A percentile compares a stretch with the other conserved stretches of the same genome.
phyloP scores from a whole-genome alignment of 192 early-diverging fungal species.

The Anaeromyces robustus region DNA sequence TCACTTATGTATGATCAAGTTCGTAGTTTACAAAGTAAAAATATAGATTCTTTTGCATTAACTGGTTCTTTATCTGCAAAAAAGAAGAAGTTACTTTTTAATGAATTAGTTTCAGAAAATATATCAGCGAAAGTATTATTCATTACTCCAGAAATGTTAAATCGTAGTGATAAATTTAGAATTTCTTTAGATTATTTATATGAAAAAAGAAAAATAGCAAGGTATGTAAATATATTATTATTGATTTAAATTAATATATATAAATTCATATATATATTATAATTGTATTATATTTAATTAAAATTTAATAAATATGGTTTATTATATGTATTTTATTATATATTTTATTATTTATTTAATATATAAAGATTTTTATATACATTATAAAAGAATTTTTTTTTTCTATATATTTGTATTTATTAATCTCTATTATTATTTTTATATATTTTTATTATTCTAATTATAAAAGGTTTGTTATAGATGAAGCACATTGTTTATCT shows the following conservation, averaged over 20 bases:
- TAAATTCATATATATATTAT: too few relatives aligned
- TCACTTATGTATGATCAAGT: slow-evolving; percentile 97
- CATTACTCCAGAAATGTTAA: slow-evolving; percentile 4
- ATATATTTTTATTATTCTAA: too few relatives aligned
- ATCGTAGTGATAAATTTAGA: neutral
- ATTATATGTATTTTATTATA: too few relatives aligned
- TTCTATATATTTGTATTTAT: too few relatives aligned
- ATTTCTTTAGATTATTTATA: slow-evolving; percentile 1
- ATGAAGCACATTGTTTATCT: slow-evolving; percentile 92
- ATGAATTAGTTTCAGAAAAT: neutral
- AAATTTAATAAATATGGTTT: too few relatives aligned
- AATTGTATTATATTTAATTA: too few relatives aligned
- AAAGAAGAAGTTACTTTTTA: neutral
- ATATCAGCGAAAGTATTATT: neutral
- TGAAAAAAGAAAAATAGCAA: neutral
- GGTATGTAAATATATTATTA: neutral
- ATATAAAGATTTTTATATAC: too few relatives aligned
- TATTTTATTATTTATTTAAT: too few relatives aligned
- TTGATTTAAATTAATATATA: too few relatives aligned
- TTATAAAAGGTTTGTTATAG: slow-evolving; percentile 67
- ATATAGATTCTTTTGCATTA: neutral
- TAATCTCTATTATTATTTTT: too few relatives aligned
- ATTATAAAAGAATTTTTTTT: too few relatives aligned
- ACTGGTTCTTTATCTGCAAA: neutral
- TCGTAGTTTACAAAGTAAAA: slow-evolving; percentile 29